Conservation (phyloP, 768 basidiomycete species). For the Amylocystis lapponica region DNA sequence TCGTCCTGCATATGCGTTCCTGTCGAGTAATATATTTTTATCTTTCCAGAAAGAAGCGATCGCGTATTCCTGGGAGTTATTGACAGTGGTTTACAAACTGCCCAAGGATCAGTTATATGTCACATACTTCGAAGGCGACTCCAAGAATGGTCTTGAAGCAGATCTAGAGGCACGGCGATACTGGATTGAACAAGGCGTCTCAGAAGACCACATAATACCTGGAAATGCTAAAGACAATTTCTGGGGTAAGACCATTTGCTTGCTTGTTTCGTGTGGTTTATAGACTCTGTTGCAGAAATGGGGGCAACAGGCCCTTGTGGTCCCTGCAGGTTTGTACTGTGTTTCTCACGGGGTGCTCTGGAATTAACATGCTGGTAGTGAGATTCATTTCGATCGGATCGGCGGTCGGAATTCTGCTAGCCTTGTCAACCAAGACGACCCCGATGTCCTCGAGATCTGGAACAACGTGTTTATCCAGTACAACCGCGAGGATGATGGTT, state of each 20-base stretch:
- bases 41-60: constrained; percentile 81
- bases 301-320: constrained; percentile 97
- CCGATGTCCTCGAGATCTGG: constrained; percentile 97
- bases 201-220: constrained; percentile 86
- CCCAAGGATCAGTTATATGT: constrained; percentile 91
- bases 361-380: constrained; percentile 39
- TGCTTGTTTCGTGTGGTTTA: constrained; percentile 7
- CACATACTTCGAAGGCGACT: constrained; percentile 95
- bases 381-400: constrained; percentile 95
- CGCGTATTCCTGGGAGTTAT: constrained; percentile 87
- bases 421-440: constrained; percentile 94
- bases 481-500: constrained; percentile 89
- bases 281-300: constrained; percentile 66
- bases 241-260: constrained; percentile 65
- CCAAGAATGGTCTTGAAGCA: constrained; percentile 75
- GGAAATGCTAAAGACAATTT: constrained; percentile 98
- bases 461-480: constrained; percentile 99
- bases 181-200: constrained; percentile 86
- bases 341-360: background rate
- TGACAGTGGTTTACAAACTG: constrained; percentile 85
- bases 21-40: background rate
- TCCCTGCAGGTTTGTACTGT: constrained; percentile 68
- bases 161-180: constrained; percentile 84
- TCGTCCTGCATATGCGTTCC: background rate
- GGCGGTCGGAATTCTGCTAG: constrained; percentile 94